Evolutionary conservation across 805 yeast species (phyloP).

Genomic region (Yarrowia hollandica): DNA sequence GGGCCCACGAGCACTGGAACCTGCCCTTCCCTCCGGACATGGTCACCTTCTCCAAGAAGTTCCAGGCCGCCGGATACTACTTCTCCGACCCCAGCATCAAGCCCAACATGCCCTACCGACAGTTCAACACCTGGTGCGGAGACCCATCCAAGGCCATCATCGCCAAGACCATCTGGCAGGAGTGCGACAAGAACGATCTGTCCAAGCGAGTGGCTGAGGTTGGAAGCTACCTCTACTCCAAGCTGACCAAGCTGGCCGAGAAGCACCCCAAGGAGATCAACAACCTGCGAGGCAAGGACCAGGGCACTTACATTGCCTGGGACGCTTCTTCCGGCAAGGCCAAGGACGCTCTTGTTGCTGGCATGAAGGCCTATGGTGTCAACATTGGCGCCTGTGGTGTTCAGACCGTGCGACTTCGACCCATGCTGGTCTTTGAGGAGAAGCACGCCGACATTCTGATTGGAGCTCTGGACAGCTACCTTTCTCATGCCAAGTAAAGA

Average conservation of each 20-base stretch:
- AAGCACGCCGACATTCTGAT: conserved; percentile 74
- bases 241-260: conserved; percentile 55
- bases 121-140: conserved; percentile 93
- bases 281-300: conserved; percentile 70
- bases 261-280: conserved; percentile 54
- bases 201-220: conserved; percentile 56
- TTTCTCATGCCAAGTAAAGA: conserved; percentile 19
- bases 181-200: conserved; percentile 61
- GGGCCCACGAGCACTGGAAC: conserved; percentile 89
- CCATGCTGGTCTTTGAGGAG: conserved; percentile 73
- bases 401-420: conserved; percentile 75
- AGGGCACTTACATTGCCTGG: conserved; percentile 85
- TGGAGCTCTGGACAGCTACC: conserved; percentile 44
- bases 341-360: conserved; percentile 62
- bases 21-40: conserved; percentile 75
- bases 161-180: conserved; percentile 70
- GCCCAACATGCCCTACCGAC: conserved; percentile 80
- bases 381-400: conserved; percentile 87
- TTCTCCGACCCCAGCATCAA: conserved; percentile 71
- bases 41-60: conserved; percentile 84
- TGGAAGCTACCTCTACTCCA: conserved; percentile 64
- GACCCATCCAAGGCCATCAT: conserved; percentile 80
- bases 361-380: conserved; percentile 64
- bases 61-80: conserved; percentile 85
- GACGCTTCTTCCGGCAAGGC: conserved; percentile 54